Evolutionary conservation across 1,284 basidiomycete species (phyloP), one percentile per base, ranked within the genome.

Genomic region (Mycosarcoma mackinlayi): DNA sequence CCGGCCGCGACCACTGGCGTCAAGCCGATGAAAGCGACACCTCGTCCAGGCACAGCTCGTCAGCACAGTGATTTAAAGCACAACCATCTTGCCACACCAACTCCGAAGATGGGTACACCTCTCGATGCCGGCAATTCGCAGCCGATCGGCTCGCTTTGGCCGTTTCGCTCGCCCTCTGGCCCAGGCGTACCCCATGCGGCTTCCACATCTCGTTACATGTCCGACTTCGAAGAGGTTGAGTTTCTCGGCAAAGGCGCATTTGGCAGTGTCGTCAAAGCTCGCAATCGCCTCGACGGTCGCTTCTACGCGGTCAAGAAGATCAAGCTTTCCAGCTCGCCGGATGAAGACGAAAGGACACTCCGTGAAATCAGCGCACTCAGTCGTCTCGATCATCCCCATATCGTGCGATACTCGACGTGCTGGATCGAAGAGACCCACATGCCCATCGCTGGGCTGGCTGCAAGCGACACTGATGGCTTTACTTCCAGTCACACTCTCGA

Each of bases 211-310:
- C 75, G 82, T 9, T 83, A 82, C 50, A 52, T 76, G 16, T 77
- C 70, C 21, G 82, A 83, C 64, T 83, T 83, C 46, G 78, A 80
- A 39, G 80, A 83, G 55, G 73, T 83, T 30, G 78, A 78, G 39
- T 80, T 82, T 45, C 70, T 83, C 7, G 94, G 94, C 1, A 91
- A 91, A 80, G 94, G 94, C 1, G 93, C 91, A 0, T 98, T 94
- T 81, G 93, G 94, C 0, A 91, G 92, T 21, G 94, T 97, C 0
- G 92, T 96, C 40, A 97, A 97, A 83, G 94, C 93, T 1, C 86
- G 90, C 51, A 94, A 97, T 80, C 91, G 89, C 84, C 83, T 87
- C 1, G 86, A 87, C 59, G 85, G 83, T 6, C 69, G 79, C 33
- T 73, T 76, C 44, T 82, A 75, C 41, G 90, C 92, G 4, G 88